Conservation (phyloP, 768 basidiomycete species). For the Rhodosporidiobolus sp. region DNA sequence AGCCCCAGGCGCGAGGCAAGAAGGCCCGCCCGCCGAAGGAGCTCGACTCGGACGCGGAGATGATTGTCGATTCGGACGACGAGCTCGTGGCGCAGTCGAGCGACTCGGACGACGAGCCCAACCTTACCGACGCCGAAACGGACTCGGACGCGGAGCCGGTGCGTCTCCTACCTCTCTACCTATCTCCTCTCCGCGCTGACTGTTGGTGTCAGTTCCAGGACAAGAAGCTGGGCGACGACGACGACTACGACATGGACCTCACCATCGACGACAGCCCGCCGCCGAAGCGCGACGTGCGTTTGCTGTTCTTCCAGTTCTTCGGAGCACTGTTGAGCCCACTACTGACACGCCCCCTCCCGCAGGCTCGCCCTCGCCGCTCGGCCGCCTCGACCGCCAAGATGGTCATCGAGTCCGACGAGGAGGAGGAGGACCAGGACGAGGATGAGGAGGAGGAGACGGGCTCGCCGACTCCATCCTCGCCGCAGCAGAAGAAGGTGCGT, state of each 20-base stretch:
- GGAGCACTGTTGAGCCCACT: too few relatives aligned
- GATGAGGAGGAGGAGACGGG: not conserved
- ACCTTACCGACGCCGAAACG: too few relatives aligned
- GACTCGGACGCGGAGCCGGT: not conserved
- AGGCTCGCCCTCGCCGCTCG: too few relatives aligned
- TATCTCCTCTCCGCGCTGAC: too few relatives aligned
- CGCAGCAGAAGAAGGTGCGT: not conserved
- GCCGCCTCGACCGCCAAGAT: too few relatives aligned
- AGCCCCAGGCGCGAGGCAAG: conserved; percentile 5
- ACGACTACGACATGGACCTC: not conserved
- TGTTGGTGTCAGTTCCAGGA: too few relatives aligned
- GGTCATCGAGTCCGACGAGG: not conserved
- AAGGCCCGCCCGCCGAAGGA: not conserved
- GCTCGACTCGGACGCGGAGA: not conserved
- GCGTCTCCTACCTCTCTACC: too few relatives aligned
- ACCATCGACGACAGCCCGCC: not conserved
- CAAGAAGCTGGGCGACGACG: not conserved
- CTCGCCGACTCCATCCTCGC: not conserved
- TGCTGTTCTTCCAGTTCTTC: too few relatives aligned
- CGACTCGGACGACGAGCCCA: not conserved
- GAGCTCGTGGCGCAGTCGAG: not conserved
- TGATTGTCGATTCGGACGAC: not conserved
- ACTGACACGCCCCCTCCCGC: too few relatives aligned
- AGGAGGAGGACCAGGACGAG: not conserved
- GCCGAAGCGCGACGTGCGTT: too few relatives aligned